Conservation (phyloP, 495 filamentous ascomycete genomes). For the Penicillium cinerascens region DNA sequence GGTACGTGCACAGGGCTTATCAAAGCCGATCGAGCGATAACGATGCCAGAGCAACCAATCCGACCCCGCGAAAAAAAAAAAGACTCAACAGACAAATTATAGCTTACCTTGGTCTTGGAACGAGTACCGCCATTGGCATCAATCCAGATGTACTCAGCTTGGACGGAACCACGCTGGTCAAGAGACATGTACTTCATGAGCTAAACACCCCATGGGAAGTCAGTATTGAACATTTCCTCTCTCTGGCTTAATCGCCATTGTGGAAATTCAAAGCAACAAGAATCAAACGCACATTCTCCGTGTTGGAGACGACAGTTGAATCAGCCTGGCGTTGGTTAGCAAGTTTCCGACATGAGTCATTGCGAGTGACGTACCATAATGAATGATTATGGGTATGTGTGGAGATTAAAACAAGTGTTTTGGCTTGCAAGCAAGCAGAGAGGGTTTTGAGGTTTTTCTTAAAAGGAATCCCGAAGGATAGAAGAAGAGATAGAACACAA, state of each 20-base stretch:
- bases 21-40: conserved; percentile 17
- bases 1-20: conserved; percentile 37
- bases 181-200: conserved; percentile 89
- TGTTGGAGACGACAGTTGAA: conserved; percentile 63
- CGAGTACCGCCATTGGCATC: conserved; percentile 73
- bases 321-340: conserved; percentile 36
- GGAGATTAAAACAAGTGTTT: conserved; percentile 29
- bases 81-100: conserved; percentile 13
- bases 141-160: conserved; percentile 98
- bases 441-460: conserved; percentile 11
- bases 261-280: conserved; percentile 32
- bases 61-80: no score
- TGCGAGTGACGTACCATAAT: conserved; percentile 37
- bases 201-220: conserved; percentile 48
- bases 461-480: conserved; percentile 20
- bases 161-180: conserved; percentile 78
- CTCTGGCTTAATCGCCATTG: conserved; percentile 32
- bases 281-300: conserved; percentile 60
- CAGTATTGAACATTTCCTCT: conserved; percentile 45
- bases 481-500: conserved; percentile 8
- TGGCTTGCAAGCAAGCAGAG: conserved; percentile 20
- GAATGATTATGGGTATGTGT: conserved; percentile 40
- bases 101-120: conserved; percentile 87
- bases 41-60: no score
- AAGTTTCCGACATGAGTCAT: conserved; percentile 17